phyloP scores from a whole-genome alignment of 225 moss, liverwort and hornwort genomes.

The Pleurozium schreberi region DNA sequence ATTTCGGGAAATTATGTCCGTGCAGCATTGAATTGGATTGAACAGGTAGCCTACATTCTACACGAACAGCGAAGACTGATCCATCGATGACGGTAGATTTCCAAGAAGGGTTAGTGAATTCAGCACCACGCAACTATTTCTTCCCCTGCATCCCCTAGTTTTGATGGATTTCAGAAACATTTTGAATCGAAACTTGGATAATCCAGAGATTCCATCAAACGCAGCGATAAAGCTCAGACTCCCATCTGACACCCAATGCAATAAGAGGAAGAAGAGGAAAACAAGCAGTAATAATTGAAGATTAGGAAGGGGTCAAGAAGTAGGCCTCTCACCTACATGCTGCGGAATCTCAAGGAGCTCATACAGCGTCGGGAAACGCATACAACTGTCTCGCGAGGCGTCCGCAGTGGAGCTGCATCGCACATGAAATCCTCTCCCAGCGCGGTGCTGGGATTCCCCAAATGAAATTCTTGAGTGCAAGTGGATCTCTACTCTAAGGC shows the following conservation, averaged over 20 bases:
- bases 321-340: constrained; percentile 29
- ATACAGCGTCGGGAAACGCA: constrained; percentile 38
- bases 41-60: background rate
- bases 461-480: background rate
- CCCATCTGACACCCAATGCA: background rate
- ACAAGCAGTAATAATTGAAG: background rate
- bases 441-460: constrained; percentile 1
- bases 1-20: background rate
- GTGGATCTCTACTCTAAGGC: background rate
- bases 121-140: background rate
- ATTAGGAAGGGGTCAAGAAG: background rate
- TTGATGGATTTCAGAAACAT: background rate
- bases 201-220: background rate
- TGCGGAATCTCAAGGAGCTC: constrained; percentile 44
- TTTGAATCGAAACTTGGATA: background rate
- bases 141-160: background rate
- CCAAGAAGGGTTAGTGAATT: background rate
- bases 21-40: background rate
- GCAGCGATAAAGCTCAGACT: background rate
- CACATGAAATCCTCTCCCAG: background rate
- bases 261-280: background rate
- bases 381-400: constrained; percentile 3
- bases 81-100: background rate
- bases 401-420: constrained; percentile 38
- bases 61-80: background rate